These are phyloP conservation scores for Phymatotrichopsis omnivora DNA, from an alignment of 2,329 filamentous ascomycete species.

Conservation along the genomic window DNA sequence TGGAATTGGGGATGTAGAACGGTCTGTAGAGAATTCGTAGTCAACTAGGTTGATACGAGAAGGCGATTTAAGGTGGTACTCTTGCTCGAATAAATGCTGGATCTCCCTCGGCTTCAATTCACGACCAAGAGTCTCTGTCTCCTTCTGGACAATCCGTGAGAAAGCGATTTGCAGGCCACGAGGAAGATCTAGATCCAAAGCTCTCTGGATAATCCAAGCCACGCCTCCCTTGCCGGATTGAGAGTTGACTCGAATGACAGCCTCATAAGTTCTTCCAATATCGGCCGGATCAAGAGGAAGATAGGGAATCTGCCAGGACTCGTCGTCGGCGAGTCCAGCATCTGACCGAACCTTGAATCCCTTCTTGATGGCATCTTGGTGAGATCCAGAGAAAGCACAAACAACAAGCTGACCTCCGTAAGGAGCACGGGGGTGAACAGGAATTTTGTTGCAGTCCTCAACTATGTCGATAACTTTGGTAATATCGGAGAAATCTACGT, in stretches of 20 bases:
- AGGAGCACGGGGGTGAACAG: conserved; percentile 77
- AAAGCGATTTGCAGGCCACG: conserved; percentile 88
- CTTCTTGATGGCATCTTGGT: conserved; percentile 97
- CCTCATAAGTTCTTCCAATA: conserved; percentile 94
- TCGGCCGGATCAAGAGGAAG: conserved; percentile 86
- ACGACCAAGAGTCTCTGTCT: conserved; percentile 68
- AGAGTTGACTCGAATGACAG: conserved; percentile 94
- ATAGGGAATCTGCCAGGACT: conserved; percentile 77
- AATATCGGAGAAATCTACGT: conserved; percentile 86
- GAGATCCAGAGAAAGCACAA: conserved; percentile 80
- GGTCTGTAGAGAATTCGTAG: conserved; percentile 81
- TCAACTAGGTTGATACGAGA: conserved; percentile 79
- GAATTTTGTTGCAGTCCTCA: conserved; percentile 89
- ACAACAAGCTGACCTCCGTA: conserved; percentile 89
- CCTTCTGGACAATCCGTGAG: conserved; percentile 71
- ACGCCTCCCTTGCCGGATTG: conserved; percentile 91
- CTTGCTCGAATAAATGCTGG: conserved; percentile 72
- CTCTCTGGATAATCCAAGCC: conserved; percentile 85
- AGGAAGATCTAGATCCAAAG: conserved; percentile 82
- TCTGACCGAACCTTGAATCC: conserved; percentile 63
- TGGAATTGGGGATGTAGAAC: conserved; percentile 63
- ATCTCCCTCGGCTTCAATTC: conserved; percentile 81
- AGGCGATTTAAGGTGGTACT: conserved; percentile 65
- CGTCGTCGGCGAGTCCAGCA: conserved; percentile 49
- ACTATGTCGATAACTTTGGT: conserved; percentile 77